Conservation (phyloP, 306 rosid genomes). For the Ormosia semicastrata region DNA sequence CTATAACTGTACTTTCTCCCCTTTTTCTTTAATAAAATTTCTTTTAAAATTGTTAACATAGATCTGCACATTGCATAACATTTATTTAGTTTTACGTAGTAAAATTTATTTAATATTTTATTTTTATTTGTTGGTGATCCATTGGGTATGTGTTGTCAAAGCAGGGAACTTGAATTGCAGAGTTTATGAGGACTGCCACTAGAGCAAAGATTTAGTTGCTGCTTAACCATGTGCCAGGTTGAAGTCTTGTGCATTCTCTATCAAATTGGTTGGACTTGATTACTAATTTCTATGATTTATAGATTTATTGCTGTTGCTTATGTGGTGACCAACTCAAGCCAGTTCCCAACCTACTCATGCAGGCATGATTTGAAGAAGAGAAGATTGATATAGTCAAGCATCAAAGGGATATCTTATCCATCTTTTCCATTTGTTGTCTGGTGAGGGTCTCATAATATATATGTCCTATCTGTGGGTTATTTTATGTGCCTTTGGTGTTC, state of each 20-base stretch:
- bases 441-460: slow-evolving; percentile 12
- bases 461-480: background rate
- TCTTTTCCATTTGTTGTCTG: background rate
- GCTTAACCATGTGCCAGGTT: slow-evolving; percentile 12
- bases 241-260: background rate
- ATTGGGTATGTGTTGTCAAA: background rate
- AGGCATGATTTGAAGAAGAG: background rate
- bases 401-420: background rate
- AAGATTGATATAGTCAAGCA: slow-evolving; percentile 1
- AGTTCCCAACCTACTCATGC: background rate
- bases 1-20: background rate
- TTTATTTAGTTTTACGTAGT: background rate
- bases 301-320: background rate
- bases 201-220: slow-evolving; percentile 9
- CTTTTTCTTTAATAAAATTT: background rate
- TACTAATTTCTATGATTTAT: background rate
- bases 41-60: background rate
- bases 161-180: slow-evolving; percentile 4
- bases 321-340: background rate
- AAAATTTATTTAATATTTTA: background rate
- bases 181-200: background rate
- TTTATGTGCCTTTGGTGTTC: background rate
- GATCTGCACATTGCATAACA: background rate
- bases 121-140: background rate
- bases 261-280: background rate